phyloP scores from a whole-genome alignment of 2,329 filamentous ascomycete species.

The Trichoderma endophyticum region DNA sequence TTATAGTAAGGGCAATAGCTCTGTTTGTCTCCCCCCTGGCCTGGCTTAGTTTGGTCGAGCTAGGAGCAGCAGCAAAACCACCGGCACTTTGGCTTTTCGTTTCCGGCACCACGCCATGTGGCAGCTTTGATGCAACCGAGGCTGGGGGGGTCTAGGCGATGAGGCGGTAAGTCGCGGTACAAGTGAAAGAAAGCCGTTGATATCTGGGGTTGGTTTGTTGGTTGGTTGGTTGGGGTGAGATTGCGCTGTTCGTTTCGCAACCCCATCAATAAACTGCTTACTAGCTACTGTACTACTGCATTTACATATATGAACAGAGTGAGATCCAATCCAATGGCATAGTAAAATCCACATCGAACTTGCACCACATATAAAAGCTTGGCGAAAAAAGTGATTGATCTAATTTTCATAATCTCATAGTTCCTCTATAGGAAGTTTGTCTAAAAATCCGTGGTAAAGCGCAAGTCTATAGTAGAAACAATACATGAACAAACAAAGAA shows the following conservation, averaged over 20 bases:
- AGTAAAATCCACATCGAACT: not conserved
- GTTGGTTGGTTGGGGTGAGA: not conserved
- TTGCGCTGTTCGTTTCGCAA: not conserved
- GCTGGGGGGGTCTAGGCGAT: not conserved
- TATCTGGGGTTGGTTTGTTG: not conserved
- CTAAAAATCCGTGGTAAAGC: not conserved
- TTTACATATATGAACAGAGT: not conserved
- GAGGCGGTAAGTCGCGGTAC: not conserved
- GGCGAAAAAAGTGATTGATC: not conserved
- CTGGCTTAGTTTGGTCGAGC: not conserved
- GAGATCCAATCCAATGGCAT: not conserved
- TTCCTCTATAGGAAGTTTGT: slow-evolving; percentile 9
- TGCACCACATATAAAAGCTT: not conserved
- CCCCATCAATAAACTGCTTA: not conserved
- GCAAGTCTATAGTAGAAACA: not conserved
- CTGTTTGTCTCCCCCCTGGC: not conserved
- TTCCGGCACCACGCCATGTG: not conserved
- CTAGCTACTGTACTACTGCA: not conserved
- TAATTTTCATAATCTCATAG: slow-evolving; percentile 2
- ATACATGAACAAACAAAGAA: not conserved
- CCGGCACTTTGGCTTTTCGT: not conserved
- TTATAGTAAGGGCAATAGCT: not conserved
- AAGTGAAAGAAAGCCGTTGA: not conserved
- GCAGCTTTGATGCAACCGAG: not conserved
- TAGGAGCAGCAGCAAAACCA: not conserved